Evolutionary conservation across 2,329 filamentous ascomycete species (phyloP).

Genomic region (Claviceps cyperi): DNA sequence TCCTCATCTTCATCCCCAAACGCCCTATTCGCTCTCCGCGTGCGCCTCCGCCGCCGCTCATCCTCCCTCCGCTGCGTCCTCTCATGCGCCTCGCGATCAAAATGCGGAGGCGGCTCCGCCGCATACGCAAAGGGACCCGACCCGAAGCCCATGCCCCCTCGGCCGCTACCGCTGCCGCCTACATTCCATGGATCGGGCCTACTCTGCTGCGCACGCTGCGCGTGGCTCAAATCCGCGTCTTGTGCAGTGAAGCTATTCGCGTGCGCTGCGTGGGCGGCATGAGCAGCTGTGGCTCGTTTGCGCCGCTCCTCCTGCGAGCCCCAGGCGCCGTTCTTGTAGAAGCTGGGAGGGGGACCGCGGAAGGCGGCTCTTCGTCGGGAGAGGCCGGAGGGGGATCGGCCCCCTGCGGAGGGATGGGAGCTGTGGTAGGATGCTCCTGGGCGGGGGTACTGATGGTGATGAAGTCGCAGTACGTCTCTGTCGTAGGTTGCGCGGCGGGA

Average conservation of each 20-base stretch:
- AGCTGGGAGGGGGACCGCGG: constrained; percentile 74
- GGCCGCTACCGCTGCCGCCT: too few relatives aligned
- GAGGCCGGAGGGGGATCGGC: constrained; percentile 67
- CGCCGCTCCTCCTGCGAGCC: constrained; percentile 49
- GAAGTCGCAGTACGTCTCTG: constrained; percentile 42
- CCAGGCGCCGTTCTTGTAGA: constrained; percentile 73
- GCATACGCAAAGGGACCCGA: constrained; percentile 37
- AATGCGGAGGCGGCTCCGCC: constrained; percentile 45
- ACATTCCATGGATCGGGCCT: too few relatives aligned
- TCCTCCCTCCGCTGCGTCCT: constrained; percentile 57
- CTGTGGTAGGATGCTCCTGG: constrained; percentile 39
- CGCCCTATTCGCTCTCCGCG: constrained; percentile 20
- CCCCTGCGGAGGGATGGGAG: constrained; percentile 45
- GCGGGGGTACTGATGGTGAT: constrained; percentile 16
- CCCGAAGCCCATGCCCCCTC: constrained; percentile 43
- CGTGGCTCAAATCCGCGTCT: neutral
- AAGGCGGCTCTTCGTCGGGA: constrained; percentile 64
- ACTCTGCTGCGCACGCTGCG: too few relatives aligned
- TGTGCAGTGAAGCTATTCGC: neutral
- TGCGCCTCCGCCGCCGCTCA: constrained; percentile 18
- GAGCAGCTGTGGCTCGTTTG: constrained; percentile 32
- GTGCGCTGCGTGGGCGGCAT: neutral
- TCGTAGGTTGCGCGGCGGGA: constrained; percentile 72
- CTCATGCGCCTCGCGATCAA: constrained; percentile 59
- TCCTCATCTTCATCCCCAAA: constrained; percentile 23